These are phyloP conservation scores for Rubia yunnanensis DNA, from an alignment of 257 asterid genomes.

Conservation along the genomic window DNA sequence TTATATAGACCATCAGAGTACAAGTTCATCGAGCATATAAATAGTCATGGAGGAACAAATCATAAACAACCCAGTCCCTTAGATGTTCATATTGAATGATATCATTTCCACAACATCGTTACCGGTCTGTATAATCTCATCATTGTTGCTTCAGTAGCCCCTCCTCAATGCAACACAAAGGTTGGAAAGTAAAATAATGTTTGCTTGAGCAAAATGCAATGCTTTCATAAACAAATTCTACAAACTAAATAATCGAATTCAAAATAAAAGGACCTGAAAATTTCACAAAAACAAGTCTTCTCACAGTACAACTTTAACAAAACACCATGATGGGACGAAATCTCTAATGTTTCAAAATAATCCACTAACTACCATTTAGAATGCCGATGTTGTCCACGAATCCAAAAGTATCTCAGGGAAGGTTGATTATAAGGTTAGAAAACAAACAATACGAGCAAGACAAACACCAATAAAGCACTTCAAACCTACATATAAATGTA, in stretches of 20 bases:
- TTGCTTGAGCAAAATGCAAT: neutral
- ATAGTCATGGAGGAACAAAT: neutral
- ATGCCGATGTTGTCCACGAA: neutral
- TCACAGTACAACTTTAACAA: neutral
- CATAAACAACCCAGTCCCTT: constrained; percentile 26
- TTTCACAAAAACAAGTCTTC: neutral
- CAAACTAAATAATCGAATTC: neutral
- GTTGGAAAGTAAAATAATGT: neutral
- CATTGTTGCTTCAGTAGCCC: constrained; percentile 8
- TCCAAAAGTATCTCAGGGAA: neutral
- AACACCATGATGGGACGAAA: neutral
- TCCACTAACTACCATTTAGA: no score
- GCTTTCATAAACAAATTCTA: neutral
- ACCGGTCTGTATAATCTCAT: constrained; percentile 27
- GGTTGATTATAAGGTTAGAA: neutral
- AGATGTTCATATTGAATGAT: constrained; percentile 24
- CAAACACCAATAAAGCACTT: neutral
- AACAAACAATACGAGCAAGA: neutral
- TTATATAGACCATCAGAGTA: no score
- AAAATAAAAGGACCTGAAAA: neutral
- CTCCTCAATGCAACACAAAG: neutral
- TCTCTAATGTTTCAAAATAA: neutral
- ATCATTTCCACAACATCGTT: constrained; percentile 19
- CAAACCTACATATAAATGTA: neutral
- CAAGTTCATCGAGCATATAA: no score